Percentiles rank a stretch among this genome's conserved stretches.
Conservation (phyloP, 2,329 filamentous ascomycete genomes). For the Penicillium sp. region DNA sequence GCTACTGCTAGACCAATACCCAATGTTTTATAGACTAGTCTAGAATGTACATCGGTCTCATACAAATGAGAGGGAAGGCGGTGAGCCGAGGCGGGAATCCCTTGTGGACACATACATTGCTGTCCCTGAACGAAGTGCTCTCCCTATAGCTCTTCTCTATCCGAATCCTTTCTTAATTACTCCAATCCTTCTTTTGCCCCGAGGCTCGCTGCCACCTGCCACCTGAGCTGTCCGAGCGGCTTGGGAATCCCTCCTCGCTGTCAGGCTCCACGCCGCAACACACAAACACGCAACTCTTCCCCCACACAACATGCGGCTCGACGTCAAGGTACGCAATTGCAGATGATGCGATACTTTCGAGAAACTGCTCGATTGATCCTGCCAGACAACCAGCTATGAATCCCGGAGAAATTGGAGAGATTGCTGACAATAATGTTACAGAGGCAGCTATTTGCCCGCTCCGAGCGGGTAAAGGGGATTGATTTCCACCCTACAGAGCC, state of each 20-base stretch:
- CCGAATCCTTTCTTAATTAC: constrained; percentile 18
- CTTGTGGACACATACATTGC: constrained; percentile 32
- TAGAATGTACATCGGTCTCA: not conserved
- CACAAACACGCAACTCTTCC: constrained; percentile 33
- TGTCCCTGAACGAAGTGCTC: constrained; percentile 25
- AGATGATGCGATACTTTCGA: constrained; percentile 1
- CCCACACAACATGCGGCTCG: constrained; percentile 56
- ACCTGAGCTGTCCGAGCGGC: constrained; percentile 37
- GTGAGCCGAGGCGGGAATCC: constrained; percentile 28
- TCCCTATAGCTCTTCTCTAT: constrained; percentile 21
- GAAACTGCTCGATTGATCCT: not conserved
- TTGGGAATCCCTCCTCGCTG: constrained; percentile 33
- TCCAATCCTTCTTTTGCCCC: constrained; percentile 11
- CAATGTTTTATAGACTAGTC: too few relatives aligned
- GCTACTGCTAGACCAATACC: too few relatives aligned
- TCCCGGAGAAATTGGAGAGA: constrained; percentile 2
- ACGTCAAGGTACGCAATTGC: constrained; percentile 56
- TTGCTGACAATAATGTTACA: constrained; percentile 49
- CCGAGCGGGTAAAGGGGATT: constrained; percentile 94
- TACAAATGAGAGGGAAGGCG: constrained; percentile 20
- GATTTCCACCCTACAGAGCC: constrained; percentile 97
- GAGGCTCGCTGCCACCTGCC: constrained; percentile 18
- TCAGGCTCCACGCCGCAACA: constrained; percentile 37
- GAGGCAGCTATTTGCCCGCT: constrained; percentile 83
- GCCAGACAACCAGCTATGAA: not conserved